Base-by-base conservation (phyloP, 2,329 filamentous ascomycete genomes). In the Paraphoma chrysanthemicola region DNA sequence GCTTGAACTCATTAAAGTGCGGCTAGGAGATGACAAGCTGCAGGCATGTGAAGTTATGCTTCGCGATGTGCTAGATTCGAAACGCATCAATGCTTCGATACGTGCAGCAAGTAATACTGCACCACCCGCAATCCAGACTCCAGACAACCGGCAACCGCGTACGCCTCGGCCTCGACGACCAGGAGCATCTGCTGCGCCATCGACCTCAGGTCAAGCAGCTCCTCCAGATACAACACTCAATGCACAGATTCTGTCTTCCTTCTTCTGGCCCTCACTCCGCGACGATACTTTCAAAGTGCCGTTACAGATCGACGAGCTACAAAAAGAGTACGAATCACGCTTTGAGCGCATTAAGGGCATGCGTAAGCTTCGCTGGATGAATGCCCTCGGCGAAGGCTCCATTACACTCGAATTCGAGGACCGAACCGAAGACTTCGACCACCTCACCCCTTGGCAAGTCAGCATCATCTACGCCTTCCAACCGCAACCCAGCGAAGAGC, bases 11-110 rank as follows among this genome's bases (percentile, higher is more conserved):
- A 84, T 99, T 56, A 97, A 97, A 79, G 85, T 91, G 59, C 88
- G 93, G 8, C 93, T 97, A 54, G 94, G 94, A 23, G 92, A 97
- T 63, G 84, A 86, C 29, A 88, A 92, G 14, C 81, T 99, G 44
- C 95, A 98, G 73, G 91, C 91, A 47, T 97, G 93, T 76, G 94
- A 99, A 72, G 95, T 99, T 68, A 99, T 99, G 95, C 86, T 99
- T 54, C 91, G 90, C 62, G 95, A 99, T 73, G 90, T 98, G 36
- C 85, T 90, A 63, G 93, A 97, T 70, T 96, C 93, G 1, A 84
- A 85, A 58, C 85, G 86, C 42, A 86, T 96, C 56, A 91, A 97
- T 71, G 79, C 82, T 7, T 80, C 84, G 4, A 75, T 74, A 6
- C 70, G 58, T 42, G 66, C 67, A 38, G 62, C 68, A 5, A 64